These are phyloP conservation scores for Astrocystis sublimbata DNA, from an alignment of 495 filamentous ascomycete species.

Conservation along the genomic window DNA sequence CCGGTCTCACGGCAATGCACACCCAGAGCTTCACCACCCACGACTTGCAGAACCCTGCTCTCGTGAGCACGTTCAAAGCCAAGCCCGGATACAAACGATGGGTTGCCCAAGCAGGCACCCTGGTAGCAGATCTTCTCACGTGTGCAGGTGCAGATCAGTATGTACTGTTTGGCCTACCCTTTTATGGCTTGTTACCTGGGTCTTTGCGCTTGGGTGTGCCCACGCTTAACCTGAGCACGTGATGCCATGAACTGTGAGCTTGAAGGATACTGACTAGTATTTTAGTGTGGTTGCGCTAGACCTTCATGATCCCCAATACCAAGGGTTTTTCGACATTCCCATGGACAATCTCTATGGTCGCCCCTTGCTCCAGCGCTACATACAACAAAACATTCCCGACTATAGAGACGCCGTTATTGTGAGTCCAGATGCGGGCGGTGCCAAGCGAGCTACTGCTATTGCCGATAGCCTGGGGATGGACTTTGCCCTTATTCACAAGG, in stretches of 20 bases:
- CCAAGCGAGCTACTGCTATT: slow-evolving; percentile 95
- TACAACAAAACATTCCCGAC: slow-evolving; percentile 82
- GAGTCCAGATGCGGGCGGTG: slow-evolving; percentile 93
- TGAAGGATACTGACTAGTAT: slow-evolving; percentile 31
- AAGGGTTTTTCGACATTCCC: slow-evolving; percentile 97
- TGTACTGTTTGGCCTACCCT: slow-evolving; percentile 24
- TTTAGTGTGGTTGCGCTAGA: slow-evolving; percentile 83
- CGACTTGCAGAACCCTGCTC: slow-evolving; percentile 57
- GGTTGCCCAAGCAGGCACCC: slow-evolving; percentile 95
- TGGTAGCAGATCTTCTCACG: slow-evolving; percentile 91
- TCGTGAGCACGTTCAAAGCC: slow-evolving; percentile 67
- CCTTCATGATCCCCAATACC: slow-evolving; percentile 96
- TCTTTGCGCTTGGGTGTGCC: background rate
- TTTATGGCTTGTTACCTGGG: slow-evolving; percentile 3
- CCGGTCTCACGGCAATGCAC: slow-evolving; percentile 20
- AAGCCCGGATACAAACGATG: slow-evolving; percentile 96
- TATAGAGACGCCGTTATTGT: slow-evolving; percentile 89
- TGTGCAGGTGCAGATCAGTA: slow-evolving; percentile 94
- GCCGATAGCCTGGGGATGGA: slow-evolving; percentile 89
- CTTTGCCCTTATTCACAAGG: slow-evolving; percentile 98
- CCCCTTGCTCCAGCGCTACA: slow-evolving; percentile 85
- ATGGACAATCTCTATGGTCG: slow-evolving; percentile 95
- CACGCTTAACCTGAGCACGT: background rate
- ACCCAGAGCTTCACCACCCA: slow-evolving; percentile 52
- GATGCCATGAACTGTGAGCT: slow-evolving; percentile 6